Evolutionary conservation across 305 asterid species (phyloP).

Genomic region (Fraxinus sp.): DNA sequence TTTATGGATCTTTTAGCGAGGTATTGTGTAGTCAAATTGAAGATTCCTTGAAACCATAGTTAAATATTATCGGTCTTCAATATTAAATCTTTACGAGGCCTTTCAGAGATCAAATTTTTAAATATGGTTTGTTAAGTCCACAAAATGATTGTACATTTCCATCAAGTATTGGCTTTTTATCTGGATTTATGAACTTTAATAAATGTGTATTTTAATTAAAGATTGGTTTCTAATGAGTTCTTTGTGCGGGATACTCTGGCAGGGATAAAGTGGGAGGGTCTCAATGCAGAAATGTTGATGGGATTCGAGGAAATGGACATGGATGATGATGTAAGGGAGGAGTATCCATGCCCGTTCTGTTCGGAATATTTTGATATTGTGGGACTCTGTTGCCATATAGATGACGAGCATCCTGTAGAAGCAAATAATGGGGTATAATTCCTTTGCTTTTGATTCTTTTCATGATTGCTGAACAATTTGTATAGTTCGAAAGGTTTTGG

Average conservation of each 20-base stretch:
- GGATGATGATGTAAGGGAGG: constrained; percentile 74
- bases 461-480: neutral
- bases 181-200: neutral
- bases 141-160: neutral
- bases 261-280: constrained; percentile 71
- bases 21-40: neutral
- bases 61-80: neutral
- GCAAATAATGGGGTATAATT: constrained; percentile 71
- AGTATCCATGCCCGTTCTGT: constrained; percentile 83
- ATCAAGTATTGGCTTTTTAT: neutral
- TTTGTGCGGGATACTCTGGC: constrained; percentile 8
- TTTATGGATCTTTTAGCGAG: neutral
- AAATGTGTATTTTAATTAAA: neutral
- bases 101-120: neutral
- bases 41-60: neutral
- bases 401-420: constrained; percentile 93
- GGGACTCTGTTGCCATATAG: constrained; percentile 94
- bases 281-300: constrained; percentile 80
- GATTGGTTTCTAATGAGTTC: constrained; percentile 18
- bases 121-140: neutral
- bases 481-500: neutral
- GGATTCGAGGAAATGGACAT: constrained; percentile 78
- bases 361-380: constrained; percentile 76
- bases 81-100: neutral
- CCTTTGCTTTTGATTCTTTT: constrained; percentile 11